Conservation (phyloP, 176 grass and related monocot species). For the Oropetium thomaeum region DNA sequence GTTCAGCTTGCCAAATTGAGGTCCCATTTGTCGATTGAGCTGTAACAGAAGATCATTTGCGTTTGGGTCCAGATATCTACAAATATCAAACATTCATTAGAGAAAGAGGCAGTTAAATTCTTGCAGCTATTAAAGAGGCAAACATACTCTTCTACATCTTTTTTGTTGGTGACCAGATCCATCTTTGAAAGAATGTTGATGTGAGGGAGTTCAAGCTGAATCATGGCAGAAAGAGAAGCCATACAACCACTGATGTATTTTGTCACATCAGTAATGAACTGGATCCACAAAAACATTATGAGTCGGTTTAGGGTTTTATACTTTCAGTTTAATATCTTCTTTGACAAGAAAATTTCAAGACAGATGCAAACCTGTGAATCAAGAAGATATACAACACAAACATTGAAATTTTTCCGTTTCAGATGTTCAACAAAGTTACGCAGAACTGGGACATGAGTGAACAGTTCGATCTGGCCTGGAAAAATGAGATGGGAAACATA, state of each 20-base stretch:
- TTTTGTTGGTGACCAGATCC: conserved; percentile 90
- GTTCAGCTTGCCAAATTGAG: conserved; percentile 83
- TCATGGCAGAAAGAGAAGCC: conserved; percentile 95
- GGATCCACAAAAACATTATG: conserved; percentile 34
- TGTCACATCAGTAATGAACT: conserved; percentile 93
- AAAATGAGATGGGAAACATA: conserved; percentile 30
- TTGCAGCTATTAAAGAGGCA: neutral
- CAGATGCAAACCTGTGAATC: conserved; percentile 83
- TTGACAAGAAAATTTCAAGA: conserved; percentile 2
- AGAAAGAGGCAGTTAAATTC: neutral
- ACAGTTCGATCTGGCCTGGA: conserved; percentile 97
- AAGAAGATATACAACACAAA: conserved; percentile 86
- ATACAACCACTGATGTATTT: conserved; percentile 98
- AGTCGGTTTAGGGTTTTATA: neutral
- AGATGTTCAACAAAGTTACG: conserved; percentile 86
- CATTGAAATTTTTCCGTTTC: conserved; percentile 81
- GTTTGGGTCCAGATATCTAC: conserved; percentile 88
- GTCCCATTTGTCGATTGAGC: conserved; percentile 89
- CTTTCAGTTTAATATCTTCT: neutral
- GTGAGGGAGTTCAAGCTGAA: conserved; percentile 98
- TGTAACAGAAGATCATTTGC: conserved; percentile 74
- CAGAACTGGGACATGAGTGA: conserved; percentile 89
- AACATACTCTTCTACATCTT: conserved; percentile 82
- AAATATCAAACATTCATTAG: conserved; percentile 10
- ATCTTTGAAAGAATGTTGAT: conserved; percentile 99